A percentile compares a stretch with the other conserved stretches of the same genome.
Conservation (phyloP, 495 filamentous ascomycete genomes). For the Patellaria atrata region DNA sequence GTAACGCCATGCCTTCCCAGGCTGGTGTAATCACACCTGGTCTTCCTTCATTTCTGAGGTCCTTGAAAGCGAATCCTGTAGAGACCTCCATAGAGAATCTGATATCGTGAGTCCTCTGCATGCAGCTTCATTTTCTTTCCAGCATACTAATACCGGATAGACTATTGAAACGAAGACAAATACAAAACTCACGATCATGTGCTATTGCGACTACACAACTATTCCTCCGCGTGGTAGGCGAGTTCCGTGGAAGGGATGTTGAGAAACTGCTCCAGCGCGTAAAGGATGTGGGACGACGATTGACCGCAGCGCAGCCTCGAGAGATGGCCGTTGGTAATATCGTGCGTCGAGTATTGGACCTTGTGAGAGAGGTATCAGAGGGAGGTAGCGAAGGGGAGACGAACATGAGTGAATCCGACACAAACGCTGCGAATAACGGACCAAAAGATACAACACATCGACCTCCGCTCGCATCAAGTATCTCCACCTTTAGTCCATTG, state of each 20-base stretch:
- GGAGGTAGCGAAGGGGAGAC: conserved; percentile 60
- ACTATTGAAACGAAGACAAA: conserved; percentile 79
- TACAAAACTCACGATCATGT: conserved; percentile 71
- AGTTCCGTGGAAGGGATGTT: conserved; percentile 55
- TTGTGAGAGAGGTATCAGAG: conserved; percentile 81
- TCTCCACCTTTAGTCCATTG: conserved; percentile 31
- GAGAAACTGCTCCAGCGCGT: conserved; percentile 63
- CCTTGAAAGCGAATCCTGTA: conserved; percentile 53
- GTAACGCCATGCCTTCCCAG: conserved; percentile 33
- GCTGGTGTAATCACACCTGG: conserved; percentile 45
- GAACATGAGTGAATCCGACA: conserved; percentile 22
- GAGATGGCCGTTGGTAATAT: conserved; percentile 92
- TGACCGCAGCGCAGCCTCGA: conserved; percentile 67
- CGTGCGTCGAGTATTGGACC: conserved; percentile 71
- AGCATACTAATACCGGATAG: conserved; percentile 31
- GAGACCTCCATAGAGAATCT: conserved; percentile 71
- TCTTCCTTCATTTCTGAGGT: conserved; percentile 60
- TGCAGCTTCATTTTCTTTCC: conserved; percentile 1
- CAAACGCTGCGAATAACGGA: too few relatives aligned
- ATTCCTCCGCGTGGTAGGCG: conserved; percentile 67
- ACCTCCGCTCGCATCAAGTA: conserved; percentile 26
- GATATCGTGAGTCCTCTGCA: conserved; percentile 45
- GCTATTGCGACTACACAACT: conserved; percentile 82
- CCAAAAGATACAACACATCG: conserved; percentile 19
- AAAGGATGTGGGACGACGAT: conserved; percentile 53